Conservation (phyloP, 2,329 filamentous ascomycete species). For the Ophiocordyceps sinensis region DNA sequence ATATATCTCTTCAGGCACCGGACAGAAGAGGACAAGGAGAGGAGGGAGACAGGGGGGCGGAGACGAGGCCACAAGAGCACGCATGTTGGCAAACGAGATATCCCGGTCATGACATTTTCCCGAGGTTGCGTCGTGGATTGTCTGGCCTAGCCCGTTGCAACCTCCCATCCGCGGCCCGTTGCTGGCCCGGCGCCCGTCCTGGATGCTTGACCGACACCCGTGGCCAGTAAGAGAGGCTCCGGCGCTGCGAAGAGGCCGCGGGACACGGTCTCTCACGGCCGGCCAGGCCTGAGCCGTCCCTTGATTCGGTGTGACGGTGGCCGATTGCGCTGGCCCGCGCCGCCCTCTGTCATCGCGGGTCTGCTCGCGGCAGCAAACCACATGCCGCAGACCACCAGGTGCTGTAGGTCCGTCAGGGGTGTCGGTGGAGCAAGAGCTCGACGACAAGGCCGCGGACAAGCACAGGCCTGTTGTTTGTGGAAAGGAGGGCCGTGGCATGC, state of each 20-base stretch:
- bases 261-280: neutral
- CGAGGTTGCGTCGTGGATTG: too few species aligned
- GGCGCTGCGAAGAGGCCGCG: neutral
- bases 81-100: too few species aligned
- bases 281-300: neutral
- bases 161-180: too few species aligned
- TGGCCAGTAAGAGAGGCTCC: neutral
- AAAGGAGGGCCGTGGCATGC: too few species aligned
- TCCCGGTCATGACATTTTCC: too few species aligned
- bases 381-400: neutral
- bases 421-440: neutral
- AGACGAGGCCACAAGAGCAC: too few species aligned
- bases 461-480: neutral
- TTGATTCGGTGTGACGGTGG: slow-evolving; percentile 1
- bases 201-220: neutral
- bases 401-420: neutral
- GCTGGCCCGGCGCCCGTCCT: neutral
- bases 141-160: too few species aligned
- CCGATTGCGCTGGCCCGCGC: neutral
- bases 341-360: neutral
- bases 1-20: too few species aligned
- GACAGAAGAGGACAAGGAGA: too few species aligned
- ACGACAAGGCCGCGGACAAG: neutral
- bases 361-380: neutral
- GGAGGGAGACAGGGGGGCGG: too few species aligned